Base-by-base conservation (phyloP, 2,329 filamentous ascomycete species). In the Cladobotryum mycophilum region DNA sequence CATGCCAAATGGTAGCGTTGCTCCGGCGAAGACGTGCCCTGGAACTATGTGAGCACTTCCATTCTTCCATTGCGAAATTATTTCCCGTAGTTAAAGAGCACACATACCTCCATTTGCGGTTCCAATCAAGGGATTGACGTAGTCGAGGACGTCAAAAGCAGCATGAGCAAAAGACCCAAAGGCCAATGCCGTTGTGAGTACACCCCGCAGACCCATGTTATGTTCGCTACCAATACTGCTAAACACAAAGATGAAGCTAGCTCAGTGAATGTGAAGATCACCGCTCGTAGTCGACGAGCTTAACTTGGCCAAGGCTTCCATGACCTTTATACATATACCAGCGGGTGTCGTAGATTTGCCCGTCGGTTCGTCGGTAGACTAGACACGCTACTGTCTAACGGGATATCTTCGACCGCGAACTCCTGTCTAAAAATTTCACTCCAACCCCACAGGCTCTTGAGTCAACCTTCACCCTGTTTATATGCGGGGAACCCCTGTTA, bases 21-120 rank as follows among this genome's bases (percentile, higher is more conserved):
- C 61, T 3, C 61, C 61, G 1, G 61, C 59, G 34, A 64, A 63
- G 13, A 64, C 62, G 52, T 64, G 59, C 14, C 61, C 58, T 60
- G 18, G 30, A 18, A 9, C 7, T n/a, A n/a, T 45, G 43, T 50
- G 12, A 50, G 6, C 3, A 41, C 11, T 20, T 33, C 41, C 0
- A 20, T 38, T 22, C 14, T n/a, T 11, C 35, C 20, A 20, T 20
- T 5, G 20, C 20, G n/a, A n/a, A 20, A 20, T 5, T 20, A 5
- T 20, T 3, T 30, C 25, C 25, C 25, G 9, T 30, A 30, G 25
- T 6, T 2, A 30, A 14, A 25, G 17, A 14, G 12, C 42, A 30
- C 25, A 30, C 25, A 8, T 20, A 58, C 59, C 61, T 53, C 61
- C 61, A 15, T 64, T 60, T 5, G 49, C 54, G 1, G 61, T 63